Conservation (phyloP, 2,329 filamentous ascomycete species). For the Fusarium sp. region DNA sequence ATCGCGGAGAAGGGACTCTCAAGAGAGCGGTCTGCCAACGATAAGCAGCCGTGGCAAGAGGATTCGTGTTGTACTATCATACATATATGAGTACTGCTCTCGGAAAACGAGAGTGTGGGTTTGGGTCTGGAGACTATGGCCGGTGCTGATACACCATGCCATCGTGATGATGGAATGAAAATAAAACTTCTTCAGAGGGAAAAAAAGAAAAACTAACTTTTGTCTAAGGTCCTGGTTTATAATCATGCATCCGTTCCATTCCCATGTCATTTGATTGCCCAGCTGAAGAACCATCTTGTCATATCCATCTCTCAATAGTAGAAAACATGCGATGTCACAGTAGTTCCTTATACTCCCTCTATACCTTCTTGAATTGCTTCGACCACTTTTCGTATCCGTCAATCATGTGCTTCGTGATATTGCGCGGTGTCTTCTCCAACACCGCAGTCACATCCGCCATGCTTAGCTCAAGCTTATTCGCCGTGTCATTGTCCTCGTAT, state of each 20-base stretch:
- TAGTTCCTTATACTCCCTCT: background rate
- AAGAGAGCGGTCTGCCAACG: conserved; percentile 29
- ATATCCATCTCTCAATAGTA: background rate
- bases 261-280: background rate
- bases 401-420: conserved; percentile 74
- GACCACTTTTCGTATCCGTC: conserved; percentile 72
- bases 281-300: background rate
- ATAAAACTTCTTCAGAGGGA: conserved; percentile 17
- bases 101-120: conserved; percentile 20
- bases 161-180: conserved; percentile 41
- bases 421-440: conserved; percentile 65
- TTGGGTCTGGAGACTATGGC: conserved; percentile 17
- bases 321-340: background rate
- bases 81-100: conserved; percentile 42
- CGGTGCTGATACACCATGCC: conserved; percentile 19
- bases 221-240: conserved; percentile 1
- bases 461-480: conserved; percentile 52
- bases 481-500: conserved; percentile 50
- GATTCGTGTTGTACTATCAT: conserved; percentile 42
- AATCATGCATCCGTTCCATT: background rate
- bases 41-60: conserved; percentile 15
- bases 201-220: conserved; percentile 27
- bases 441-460: conserved; percentile 63
- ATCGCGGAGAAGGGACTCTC: conserved; percentile 15
- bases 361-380: conserved; percentile 53